Conservation (phyloP, 768 basidiomycete genomes). For the Pisolithus orientalis region DNA sequence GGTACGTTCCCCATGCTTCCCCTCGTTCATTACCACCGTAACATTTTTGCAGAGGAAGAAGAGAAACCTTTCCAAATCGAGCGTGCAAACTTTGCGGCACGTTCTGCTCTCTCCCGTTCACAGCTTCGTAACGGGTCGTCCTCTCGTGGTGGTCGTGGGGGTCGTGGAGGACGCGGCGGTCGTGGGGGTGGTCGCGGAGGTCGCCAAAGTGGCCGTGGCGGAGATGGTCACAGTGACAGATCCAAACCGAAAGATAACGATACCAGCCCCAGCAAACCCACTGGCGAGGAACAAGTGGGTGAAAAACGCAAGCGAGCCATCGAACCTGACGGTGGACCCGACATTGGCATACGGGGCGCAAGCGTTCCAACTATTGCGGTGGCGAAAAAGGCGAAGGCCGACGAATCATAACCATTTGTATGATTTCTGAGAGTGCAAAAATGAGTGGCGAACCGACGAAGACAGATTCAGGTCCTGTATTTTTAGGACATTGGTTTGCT, state of each 20-base stretch:
- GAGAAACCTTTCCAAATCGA: slow-evolving; percentile 71
- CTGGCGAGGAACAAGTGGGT: slow-evolving; percentile 43
- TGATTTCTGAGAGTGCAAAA: neutral
- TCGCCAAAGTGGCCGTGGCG: slow-evolving; percentile 17
- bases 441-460: neutral
- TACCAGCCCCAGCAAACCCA: slow-evolving; percentile 15
- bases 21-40: neutral
- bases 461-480: neutral
- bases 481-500: neutral
- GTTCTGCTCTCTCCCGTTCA: slow-evolving; percentile 36
- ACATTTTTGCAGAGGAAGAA: slow-evolving; percentile 47
- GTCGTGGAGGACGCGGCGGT: slow-evolving; percentile 31
- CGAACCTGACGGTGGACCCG: slow-evolving; percentile 73
- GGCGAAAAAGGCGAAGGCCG: slow-evolving; percentile 38
- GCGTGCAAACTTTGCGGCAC: slow-evolving; percentile 65
- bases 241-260: slow-evolving; percentile 10
- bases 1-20: slow-evolving; percentile 36
- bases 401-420: slow-evolving; percentile 18
- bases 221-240: slow-evolving; percentile 13
- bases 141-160: slow-evolving; percentile 42
- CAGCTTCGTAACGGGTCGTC: slow-evolving; percentile 31
- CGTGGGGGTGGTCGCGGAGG: slow-evolving; percentile 31
- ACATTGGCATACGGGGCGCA: slow-evolving; percentile 58
- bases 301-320: slow-evolving; percentile 74
- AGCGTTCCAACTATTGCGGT: slow-evolving; percentile 43